phyloP scores from a whole-genome alignment of 768 basidiomycete genomes.

The Tylopilus sp. region DNA sequence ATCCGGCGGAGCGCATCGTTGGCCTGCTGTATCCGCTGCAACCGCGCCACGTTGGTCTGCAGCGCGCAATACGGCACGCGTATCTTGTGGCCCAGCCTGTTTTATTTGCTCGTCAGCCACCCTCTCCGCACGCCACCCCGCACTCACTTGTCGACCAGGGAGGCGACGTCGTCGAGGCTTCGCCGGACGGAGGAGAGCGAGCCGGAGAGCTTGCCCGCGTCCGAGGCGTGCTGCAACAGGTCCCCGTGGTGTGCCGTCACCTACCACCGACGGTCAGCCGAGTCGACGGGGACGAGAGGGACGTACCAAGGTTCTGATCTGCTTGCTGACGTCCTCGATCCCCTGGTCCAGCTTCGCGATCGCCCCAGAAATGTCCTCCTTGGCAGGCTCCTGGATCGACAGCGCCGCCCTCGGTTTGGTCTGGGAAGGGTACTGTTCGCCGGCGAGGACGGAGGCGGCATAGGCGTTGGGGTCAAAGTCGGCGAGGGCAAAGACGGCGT shows the following conservation, averaged over 20 bases:
- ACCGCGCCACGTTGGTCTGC: conserved; percentile 61
- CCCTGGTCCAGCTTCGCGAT: conserved; percentile 84
- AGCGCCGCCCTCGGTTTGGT: conserved; percentile 22
- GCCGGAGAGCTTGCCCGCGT: conserved; percentile 65
- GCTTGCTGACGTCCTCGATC: conserved; percentile 89
- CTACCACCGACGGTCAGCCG: conserved; percentile 35
- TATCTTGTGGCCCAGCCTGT: conserved; percentile 81
- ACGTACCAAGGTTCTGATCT: conserved; percentile 80
- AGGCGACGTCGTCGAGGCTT: conserved; percentile 71
- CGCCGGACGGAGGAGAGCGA: conserved; percentile 64
- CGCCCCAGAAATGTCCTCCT: conserved; percentile 86
- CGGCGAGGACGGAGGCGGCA: conserved; percentile 86
- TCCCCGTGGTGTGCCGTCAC: conserved; percentile 82
- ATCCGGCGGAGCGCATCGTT: conserved; percentile 82
- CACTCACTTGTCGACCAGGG: conserved; percentile 71
- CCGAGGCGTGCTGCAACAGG: conserved; percentile 77
- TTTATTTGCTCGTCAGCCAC: not conserved
- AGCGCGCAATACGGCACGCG: conserved; percentile 79
- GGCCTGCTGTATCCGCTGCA: conserved; percentile 78
- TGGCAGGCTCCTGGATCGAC: conserved; percentile 50
- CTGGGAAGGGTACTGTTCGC: conserved; percentile 60
- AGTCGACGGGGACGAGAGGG: too few relatives aligned
- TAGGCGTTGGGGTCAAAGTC: conserved; percentile 88
- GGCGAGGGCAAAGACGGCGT: conserved; percentile 66
- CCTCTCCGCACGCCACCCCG: not conserved